Percentiles rank a stretch among this genome's conserved stretches.
Conservation (phyloP, 192 early-diverging fungal species). For the Coemansia guatemalensis region DNA sequence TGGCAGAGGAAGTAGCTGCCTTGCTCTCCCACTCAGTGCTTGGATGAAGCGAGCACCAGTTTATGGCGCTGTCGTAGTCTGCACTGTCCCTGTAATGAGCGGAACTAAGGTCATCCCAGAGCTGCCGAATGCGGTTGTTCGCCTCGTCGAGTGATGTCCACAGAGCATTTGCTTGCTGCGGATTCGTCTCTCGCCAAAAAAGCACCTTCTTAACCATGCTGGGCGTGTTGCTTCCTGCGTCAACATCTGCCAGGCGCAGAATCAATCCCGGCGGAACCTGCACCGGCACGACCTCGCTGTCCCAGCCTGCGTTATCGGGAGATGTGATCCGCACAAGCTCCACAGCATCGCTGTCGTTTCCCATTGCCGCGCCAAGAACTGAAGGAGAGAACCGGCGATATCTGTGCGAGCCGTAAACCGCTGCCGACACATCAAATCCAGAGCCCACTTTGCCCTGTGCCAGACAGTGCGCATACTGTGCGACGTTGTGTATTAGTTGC, state of each 20-base stretch:
- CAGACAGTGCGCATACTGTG: slow-evolving; percentile 91
- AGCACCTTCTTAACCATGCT: slow-evolving; percentile 86
- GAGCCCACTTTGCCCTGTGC: slow-evolving; percentile 99
- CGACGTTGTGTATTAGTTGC: slow-evolving; percentile 76
- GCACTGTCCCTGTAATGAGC: slow-evolving; percentile 26
- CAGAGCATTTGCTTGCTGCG: slow-evolving; percentile 55
- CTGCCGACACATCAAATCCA: slow-evolving; percentile 94
- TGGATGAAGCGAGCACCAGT: slow-evolving; percentile 43
- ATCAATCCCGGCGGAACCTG: slow-evolving; percentile 69
- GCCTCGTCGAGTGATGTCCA: slow-evolving; percentile 58
- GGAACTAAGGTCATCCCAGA: slow-evolving; percentile 61
- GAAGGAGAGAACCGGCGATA: slow-evolving; percentile 82
- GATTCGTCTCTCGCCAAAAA: slow-evolving; percentile 73
- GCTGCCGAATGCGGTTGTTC: slow-evolving; percentile 55
- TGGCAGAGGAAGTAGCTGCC: neutral
- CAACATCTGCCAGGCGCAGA: slow-evolving; percentile 89
- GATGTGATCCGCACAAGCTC: slow-evolving; percentile 24
- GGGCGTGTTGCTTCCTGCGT: slow-evolving; percentile 92
- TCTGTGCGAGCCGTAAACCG: slow-evolving; percentile 86
- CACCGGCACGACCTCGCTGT: slow-evolving; percentile 65
- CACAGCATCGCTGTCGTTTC: slow-evolving; percentile 5
- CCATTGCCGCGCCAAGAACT: slow-evolving; percentile 61
- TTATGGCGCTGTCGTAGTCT: slow-evolving; percentile 45
- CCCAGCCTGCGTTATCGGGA: slow-evolving; percentile 59
- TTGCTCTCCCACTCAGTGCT: slow-evolving; percentile 24